A percentile compares a stretch with the other conserved stretches of the same genome.
Conservation (phyloP, 345 rosid genomes). For the Melaleuca quinquenervia region DNA sequence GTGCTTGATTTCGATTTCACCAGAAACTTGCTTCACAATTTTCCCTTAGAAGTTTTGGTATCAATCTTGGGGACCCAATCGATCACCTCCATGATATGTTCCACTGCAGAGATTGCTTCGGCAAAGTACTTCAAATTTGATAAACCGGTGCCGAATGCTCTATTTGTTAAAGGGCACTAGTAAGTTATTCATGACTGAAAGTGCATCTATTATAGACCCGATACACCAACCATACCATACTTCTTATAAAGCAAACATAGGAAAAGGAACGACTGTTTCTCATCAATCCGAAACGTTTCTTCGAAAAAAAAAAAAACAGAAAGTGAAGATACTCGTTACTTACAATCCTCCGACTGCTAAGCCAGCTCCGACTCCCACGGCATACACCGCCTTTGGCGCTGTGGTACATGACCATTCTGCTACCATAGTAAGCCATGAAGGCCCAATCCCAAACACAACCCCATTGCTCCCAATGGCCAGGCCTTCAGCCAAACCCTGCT, state of each 20-base stretch:
- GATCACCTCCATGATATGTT: conserved; percentile 2
- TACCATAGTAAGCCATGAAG: conserved; percentile 9
- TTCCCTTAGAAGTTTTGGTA: neutral
- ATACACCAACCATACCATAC: neutral
- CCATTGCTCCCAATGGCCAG: conserved; percentile 8
- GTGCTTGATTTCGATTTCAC: conserved; percentile 1
- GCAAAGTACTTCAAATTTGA: conserved; percentile 1
- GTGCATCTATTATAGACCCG: neutral
- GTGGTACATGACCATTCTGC: conserved; percentile 13
- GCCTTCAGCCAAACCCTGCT: conserved; percentile 12
- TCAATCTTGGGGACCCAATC: conserved; percentile 5
- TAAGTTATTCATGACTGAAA: neutral
- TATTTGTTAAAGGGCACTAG: neutral
- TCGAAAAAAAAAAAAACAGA: neutral
- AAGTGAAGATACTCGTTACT: neutral
- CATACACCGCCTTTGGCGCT: conserved; percentile 6
- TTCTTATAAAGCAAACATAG: neutral
- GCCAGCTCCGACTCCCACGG: conserved; percentile 19
- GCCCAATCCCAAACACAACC: conserved; percentile 4
- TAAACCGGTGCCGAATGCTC: neutral
- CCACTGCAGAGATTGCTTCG: conserved; percentile 1
- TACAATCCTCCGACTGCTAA: conserved; percentile 7
- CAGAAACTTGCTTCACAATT: neutral
- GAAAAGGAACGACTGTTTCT: neutral
- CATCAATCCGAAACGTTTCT: neutral